Percentiles rank a stretch among this genome's conserved stretches.
phyloP scores from a whole-genome alignment of 805 yeast species.

The Millerago galiae region DNA sequence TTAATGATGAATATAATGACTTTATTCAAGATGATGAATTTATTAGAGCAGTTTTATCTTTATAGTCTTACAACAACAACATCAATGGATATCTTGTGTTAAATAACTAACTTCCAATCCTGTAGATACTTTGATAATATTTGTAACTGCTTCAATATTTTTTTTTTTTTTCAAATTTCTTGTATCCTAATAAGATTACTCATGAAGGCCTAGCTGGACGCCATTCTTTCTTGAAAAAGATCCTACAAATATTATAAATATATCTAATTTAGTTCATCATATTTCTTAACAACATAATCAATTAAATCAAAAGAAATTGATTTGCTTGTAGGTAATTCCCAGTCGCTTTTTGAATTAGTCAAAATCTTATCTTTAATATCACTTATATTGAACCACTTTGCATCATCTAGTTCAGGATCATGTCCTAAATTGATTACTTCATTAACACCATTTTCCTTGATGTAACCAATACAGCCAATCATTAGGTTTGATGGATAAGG shows the following conservation, averaged over 20 bases:
- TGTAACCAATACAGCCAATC: slow-evolving; percentile 85
- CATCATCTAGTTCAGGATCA: slow-evolving; percentile 82
- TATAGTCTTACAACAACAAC: no score
- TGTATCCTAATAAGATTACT: no score
- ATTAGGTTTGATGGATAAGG: slow-evolving; percentile 91
- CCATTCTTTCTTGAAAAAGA: no score
- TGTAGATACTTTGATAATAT: no score
- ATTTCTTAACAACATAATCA: slow-evolving; percentile 15
- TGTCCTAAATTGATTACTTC: slow-evolving; percentile 66
- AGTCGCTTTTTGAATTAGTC: slow-evolving; percentile 14
- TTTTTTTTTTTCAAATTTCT: no score
- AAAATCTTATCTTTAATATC: slow-evolving; percentile 33
- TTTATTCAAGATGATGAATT: slow-evolving; percentile 29
- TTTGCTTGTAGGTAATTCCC: slow-evolving; percentile 20
- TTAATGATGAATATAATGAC: slow-evolving; percentile 22
- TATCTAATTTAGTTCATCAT: slow-evolving; percentile 4
- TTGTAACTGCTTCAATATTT: no score
- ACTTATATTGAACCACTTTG: slow-evolving; percentile 69
- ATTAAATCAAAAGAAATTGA: slow-evolving; percentile 26
- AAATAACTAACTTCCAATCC: no score
- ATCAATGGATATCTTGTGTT: no score
- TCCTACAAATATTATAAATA: background rate
- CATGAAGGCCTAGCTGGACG: no score
- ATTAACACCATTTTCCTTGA: slow-evolving; percentile 60
- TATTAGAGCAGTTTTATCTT: slow-evolving; percentile 37